Percentiles rank a stretch among this genome's conserved stretches.
phyloP scores from a whole-genome alignment of 345 rosid genomes.

The Pistacia atlantica region DNA sequence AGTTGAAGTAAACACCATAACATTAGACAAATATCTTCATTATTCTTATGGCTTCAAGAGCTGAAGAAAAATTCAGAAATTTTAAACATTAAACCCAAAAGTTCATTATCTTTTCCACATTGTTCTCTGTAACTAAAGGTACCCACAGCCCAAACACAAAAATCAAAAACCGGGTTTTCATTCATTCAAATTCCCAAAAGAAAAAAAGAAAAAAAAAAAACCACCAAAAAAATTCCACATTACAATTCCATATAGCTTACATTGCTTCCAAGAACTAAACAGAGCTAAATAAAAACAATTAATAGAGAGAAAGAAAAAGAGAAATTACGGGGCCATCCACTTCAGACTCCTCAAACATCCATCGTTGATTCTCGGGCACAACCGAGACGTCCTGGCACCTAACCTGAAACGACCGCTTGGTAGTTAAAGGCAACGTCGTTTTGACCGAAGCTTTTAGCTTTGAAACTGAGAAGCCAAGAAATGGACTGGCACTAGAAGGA shows the following conservation, averaged over 20 bases:
- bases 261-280: background rate
- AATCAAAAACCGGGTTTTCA: background rate
- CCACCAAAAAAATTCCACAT: background rate
- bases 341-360: slow-evolving; percentile 79
- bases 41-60: background rate
- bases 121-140: slow-evolving; percentile 14
- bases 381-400: slow-evolving; percentile 53
- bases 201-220: background rate
- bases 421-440: slow-evolving; percentile 20
- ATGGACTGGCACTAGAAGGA: slow-evolving; percentile 32
- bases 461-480: slow-evolving; percentile 43
- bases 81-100: background rate
- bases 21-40: background rate
- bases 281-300: background rate
- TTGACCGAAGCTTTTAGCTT: slow-evolving; percentile 33
- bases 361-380: slow-evolving; percentile 64
- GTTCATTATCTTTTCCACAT: background rate
- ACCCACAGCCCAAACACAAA: background rate
- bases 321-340: slow-evolving; percentile 62
- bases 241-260: background rate
- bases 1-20: background rate
- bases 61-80: background rate
- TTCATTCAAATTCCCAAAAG: background rate
- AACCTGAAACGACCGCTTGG: slow-evolving; percentile 39
- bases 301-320: background rate